phyloP scores from a whole-genome alignment of 129 eudicot genomes.

The Centella asiatica region DNA sequence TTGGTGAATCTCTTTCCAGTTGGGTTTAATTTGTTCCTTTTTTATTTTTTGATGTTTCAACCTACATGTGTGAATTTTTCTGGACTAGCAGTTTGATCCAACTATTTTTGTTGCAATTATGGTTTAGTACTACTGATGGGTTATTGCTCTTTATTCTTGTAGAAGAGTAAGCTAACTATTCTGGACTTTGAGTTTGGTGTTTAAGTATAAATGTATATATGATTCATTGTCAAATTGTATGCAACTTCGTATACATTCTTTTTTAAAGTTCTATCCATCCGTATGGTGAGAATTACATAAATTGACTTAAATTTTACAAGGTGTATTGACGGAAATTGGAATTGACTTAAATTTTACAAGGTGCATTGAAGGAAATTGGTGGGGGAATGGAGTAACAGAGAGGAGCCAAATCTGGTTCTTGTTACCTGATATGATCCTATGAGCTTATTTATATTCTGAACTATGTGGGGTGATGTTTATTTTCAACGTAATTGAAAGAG shows the following conservation, averaged over 20 bases:
- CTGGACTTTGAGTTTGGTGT: not conserved
- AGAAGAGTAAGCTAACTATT: not conserved
- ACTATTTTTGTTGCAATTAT: not conserved
- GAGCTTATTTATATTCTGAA: no score
- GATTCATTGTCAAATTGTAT: not conserved
- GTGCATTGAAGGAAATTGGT: no score
- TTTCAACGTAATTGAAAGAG: no score
- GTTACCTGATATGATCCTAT: no score
- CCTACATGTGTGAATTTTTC: not conserved
- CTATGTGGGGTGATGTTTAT: not conserved
- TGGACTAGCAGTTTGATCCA: not conserved
- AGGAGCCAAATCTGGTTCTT: no score
- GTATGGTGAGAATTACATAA: not conserved
- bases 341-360: no score
- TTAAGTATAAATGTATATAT: not conserved
- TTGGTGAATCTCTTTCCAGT: not conserved
- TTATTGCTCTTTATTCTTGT: not conserved
- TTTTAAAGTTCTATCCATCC: not conserved
- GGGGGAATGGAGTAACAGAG: no score
- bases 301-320: no score
- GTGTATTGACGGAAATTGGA: no score
- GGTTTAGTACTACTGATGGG: conserved; percentile 1
- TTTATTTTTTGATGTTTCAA: not conserved
- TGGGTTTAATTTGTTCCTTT: not conserved
- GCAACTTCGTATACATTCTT: not conserved